These are phyloP conservation scores for Neopestalotiopsis clavispora DNA, from an alignment of 2,329 filamentous ascomycete genomes.

Conservation along the genomic window DNA sequence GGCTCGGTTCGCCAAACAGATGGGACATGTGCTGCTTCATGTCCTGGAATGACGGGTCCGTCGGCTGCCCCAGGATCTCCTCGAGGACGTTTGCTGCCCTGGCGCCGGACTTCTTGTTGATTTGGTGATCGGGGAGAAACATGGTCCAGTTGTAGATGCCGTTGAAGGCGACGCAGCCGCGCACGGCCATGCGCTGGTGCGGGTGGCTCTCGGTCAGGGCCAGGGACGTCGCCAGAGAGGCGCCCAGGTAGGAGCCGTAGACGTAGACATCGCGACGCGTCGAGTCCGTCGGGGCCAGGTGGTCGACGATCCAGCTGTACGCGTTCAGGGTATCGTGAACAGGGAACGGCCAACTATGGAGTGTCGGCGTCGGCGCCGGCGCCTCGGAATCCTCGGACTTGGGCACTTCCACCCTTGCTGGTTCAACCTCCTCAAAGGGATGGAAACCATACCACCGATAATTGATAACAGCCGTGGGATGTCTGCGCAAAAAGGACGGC, in stretches of 20 bases:
- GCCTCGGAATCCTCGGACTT: conserved; percentile 9
- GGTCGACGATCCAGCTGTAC: conserved; percentile 56
- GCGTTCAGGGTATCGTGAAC: conserved; percentile 60
- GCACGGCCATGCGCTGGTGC: conserved; percentile 49
- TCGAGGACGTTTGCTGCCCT: conserved; percentile 22
- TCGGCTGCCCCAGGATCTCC: conserved; percentile 26
- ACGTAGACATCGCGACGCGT: conserved; percentile 50
- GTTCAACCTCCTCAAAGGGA: conserved; percentile 24
- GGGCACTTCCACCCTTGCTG: not conserved
- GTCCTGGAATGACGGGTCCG: conserved; percentile 40
- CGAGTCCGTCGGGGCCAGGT: conserved; percentile 43
- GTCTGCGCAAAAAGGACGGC: conserved; percentile 37
- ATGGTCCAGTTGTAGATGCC: conserved; percentile 70
- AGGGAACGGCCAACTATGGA: conserved; percentile 58
- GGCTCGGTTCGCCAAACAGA: conserved; percentile 53
- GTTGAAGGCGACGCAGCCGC: conserved; percentile 61
- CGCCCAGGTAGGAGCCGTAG: conserved; percentile 64
- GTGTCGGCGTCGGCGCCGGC: conserved; percentile 26
- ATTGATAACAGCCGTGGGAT: conserved; percentile 59
- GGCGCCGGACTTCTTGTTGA: conserved; percentile 39
- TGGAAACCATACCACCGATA: conserved; percentile 57
- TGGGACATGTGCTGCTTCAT: conserved; percentile 40
- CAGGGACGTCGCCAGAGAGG: conserved; percentile 59
- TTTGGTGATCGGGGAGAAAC: conserved; percentile 58
- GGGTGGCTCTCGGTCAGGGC: conserved; percentile 59